These are phyloP conservation scores for Solioccasus polychromus DNA, from an alignment of 768 basidiomycete genomes.

Conservation along the genomic window DNA sequence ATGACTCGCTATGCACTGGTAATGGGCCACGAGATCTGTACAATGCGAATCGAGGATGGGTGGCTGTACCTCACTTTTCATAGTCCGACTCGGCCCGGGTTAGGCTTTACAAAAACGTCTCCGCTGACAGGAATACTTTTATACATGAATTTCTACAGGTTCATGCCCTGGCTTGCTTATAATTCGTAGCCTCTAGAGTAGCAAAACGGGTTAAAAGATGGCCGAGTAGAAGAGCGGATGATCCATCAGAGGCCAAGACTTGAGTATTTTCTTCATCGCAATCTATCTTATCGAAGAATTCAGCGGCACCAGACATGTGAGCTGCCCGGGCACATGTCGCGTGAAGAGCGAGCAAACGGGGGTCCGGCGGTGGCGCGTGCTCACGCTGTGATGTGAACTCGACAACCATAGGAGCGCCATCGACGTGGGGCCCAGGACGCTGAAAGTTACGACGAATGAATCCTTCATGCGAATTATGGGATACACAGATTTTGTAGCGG, in stretches of 20 bases:
- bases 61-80: too few species aligned
- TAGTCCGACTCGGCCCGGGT: too few species aligned
- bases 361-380: neutral
- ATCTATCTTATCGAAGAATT: constrained; percentile 2
- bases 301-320: constrained; percentile 4
- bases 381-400: neutral
- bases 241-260: neutral
- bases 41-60: too few species aligned
- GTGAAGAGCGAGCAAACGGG: neutral
- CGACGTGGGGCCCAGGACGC: neutral
- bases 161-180: too few species aligned
- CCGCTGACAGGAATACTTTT: too few species aligned
- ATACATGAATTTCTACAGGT: too few species aligned
- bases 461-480: too few species aligned
- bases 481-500: neutral
- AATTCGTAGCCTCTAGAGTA: too few species aligned
- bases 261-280: neutral
- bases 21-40: too few species aligned
- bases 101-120: too few species aligned
- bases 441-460: neutral
- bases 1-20: too few species aligned
- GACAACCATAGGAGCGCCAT: neutral
- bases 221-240: neutral
- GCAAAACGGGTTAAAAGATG: neutral
- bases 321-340: constrained; percentile 3